Conservation (phyloP, 805 yeast genomes). For the Starmerella powellii region DNA sequence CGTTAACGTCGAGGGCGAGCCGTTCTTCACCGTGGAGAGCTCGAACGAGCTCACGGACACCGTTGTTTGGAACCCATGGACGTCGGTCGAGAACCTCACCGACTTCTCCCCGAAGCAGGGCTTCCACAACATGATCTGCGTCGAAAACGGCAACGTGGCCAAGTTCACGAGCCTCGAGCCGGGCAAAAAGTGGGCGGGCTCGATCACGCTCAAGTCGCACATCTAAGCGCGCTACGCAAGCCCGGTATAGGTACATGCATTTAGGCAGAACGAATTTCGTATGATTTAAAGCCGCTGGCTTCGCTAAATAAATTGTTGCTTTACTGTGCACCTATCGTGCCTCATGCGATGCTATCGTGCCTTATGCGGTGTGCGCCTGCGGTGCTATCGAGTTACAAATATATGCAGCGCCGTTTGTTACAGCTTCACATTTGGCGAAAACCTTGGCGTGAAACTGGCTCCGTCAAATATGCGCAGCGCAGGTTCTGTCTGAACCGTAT, state of each 20-base stretch:
- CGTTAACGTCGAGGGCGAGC: conserved; percentile 59
- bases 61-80: conserved; percentile 99
- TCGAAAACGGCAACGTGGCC: conserved; percentile 85
- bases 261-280: background rate
- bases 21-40: conserved; percentile 47
- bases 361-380: no score
- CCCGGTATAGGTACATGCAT: background rate
- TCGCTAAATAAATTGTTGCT: no score
- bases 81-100: conserved; percentile 67
- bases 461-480: no score
- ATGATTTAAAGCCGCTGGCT: no score
- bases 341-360: no score
- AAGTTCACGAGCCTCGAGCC: conserved; percentile 52
- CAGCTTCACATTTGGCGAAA: no score
- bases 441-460: no score
- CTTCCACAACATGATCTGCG: conserved; percentile 76
- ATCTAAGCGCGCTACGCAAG: background rate
- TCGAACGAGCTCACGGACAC: conserved; percentile 45
- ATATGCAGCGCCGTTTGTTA: no score
- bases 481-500: no score
- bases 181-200: conserved; percentile 65
- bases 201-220: conserved; percentile 13
- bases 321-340: no score
- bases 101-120: conserved; percentile 85
- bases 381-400: no score